Evolutionary conservation across 306 rosid genomes (phyloP).

Genomic region (Dryas drummondii): DNA sequence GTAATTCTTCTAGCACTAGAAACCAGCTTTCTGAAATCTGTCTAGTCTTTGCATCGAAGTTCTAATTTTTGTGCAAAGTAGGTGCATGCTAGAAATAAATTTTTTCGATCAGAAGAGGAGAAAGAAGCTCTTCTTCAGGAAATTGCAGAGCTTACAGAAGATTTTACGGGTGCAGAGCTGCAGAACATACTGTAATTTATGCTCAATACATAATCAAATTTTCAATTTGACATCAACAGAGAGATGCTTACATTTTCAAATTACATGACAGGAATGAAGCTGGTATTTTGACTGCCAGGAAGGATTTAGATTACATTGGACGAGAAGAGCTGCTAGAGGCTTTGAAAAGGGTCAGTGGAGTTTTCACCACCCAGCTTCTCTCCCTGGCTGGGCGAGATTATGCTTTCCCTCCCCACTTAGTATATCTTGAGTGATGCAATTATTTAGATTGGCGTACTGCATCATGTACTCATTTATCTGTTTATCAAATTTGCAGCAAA

Average conservation of each 20-base stretch:
- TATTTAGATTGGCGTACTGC: neutral
- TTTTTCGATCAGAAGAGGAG: constrained; percentile 79
- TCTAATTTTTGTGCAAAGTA: constrained; percentile 34
- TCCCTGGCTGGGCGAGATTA: constrained; percentile 28
- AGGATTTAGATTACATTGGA: constrained; percentile 87
- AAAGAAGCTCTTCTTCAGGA: constrained; percentile 71
- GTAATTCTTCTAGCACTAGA: constrained; percentile 10
- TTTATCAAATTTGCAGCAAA: constrained; percentile 68
- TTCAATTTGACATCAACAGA: constrained; percentile 16
- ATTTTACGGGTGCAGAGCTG: constrained; percentile 98
- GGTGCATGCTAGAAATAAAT: constrained; percentile 98
- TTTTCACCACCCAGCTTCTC: constrained; percentile 23
- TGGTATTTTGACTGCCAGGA: constrained; percentile 98
- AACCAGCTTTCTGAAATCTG: constrained; percentile 11
- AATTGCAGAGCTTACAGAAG: constrained; percentile 84
- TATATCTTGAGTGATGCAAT: neutral
- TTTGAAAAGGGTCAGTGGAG: constrained; percentile 78
- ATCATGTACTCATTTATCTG: constrained; percentile 27
- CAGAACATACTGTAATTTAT: constrained; percentile 84
- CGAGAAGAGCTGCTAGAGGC: constrained; percentile 93
- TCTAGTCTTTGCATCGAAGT: neutral
- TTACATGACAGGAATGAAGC: constrained; percentile 87
- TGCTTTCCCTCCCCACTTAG: constrained; percentile 10
- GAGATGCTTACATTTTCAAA: constrained; percentile 32
- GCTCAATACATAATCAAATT: constrained; percentile 17